A percentile compares a stretch with the other conserved stretches of the same genome.
phyloP scores from a whole-genome alignment of 352 stramenopile genomes.

The Ophiocytium majus region DNA sequence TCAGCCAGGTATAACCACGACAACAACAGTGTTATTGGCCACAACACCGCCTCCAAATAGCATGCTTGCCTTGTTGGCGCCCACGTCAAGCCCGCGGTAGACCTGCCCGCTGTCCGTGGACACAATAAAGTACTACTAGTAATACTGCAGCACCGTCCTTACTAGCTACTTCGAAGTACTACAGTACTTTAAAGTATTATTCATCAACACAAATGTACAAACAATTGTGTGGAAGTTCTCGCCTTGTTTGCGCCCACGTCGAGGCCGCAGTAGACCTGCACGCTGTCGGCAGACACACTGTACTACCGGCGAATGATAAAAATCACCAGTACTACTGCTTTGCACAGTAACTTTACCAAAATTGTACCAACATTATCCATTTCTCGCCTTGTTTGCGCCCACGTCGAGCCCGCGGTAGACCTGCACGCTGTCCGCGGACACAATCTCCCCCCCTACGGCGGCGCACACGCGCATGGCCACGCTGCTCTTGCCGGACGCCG shows the following conservation, averaged over 20 bases:
- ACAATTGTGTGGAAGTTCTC: too few relatives aligned
- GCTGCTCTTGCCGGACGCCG: constrained; percentile 52
- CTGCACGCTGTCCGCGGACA: constrained; percentile 75
- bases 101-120: constrained; percentile 74
- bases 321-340: constrained; percentile 60
- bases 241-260: constrained; percentile 71
- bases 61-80: constrained; percentile 67
- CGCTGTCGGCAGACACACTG: constrained; percentile 71
- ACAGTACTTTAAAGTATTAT: too few relatives aligned
- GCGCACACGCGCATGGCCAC: constrained; percentile 52
- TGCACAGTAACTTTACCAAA: too few relatives aligned
- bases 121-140: too few relatives aligned
- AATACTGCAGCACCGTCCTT: too few relatives aligned
- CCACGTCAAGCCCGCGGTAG: constrained; percentile 70
- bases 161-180: too few relatives aligned
- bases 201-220: too few relatives aligned
- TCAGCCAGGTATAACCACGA: too few relatives aligned
- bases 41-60: too few relatives aligned
- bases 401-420: constrained; percentile 70
- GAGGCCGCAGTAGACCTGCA: constrained; percentile 71
- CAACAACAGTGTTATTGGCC: too few relatives aligned
- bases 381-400: constrained; percentile 67
- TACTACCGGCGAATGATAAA: too few relatives aligned
- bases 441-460: constrained; percentile 60
- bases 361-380: constrained; percentile 11